Evolutionary conservation across 148 eudicot genomes (phyloP).

Genomic region (Suaeda aralocaspica): DNA sequence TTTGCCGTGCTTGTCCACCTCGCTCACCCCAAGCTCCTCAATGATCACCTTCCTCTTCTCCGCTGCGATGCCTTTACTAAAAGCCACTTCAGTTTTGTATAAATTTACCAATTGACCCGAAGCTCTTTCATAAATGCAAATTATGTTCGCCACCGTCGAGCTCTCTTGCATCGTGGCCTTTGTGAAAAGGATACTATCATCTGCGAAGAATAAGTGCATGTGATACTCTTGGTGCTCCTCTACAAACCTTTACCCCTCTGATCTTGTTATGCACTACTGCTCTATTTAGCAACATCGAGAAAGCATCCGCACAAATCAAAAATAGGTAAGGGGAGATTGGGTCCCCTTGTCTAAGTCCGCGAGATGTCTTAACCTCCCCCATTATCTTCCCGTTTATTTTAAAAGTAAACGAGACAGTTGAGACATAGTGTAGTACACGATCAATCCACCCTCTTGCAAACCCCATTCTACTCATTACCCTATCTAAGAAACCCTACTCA

Average conservation of each 20-base stretch:
- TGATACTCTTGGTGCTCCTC: background rate
- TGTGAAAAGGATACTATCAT: background rate
- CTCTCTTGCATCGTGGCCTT: background rate
- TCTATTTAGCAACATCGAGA: background rate
- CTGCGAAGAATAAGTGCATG: background rate
- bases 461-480: background rate
- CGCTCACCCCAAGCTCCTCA: background rate
- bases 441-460: background rate
- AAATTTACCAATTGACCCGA: background rate
- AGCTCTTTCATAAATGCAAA: background rate
- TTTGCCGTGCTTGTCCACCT: background rate
- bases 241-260: background rate
- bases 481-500: background rate
- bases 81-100: background rate
- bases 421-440: background rate
- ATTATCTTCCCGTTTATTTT: background rate
- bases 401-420: background rate
- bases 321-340: background rate
- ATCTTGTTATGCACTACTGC: background rate
- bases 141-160: background rate
- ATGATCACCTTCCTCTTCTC: background rate
- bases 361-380: background rate
- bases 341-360: background rate
- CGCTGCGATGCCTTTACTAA: background rate
- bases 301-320: background rate